Evolutionary conservation across 345 rosid species (phyloP).

Genomic region (Streptanthus diversifolius): DNA sequence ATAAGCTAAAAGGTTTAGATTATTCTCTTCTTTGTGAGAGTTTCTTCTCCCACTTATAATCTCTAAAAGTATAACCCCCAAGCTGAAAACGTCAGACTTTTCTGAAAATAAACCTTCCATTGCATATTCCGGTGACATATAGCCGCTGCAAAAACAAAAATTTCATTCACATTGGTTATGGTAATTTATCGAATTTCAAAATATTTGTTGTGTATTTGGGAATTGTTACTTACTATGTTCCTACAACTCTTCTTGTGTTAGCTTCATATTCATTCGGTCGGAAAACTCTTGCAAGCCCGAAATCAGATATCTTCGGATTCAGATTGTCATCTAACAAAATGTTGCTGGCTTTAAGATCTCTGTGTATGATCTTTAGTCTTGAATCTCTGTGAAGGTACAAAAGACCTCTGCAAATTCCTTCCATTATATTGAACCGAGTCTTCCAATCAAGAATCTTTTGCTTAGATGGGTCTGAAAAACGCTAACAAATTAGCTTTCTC

Average conservation of each 20-base stretch:
- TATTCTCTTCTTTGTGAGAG: slow-evolving; percentile 32
- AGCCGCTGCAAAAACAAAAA: slow-evolving; percentile 36
- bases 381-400: slow-evolving; percentile 51
- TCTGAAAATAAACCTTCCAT: slow-evolving; percentile 43
- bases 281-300: slow-evolving; percentile 47
- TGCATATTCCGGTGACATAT: slow-evolving; percentile 52
- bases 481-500: not conserved
- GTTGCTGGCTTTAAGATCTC: slow-evolving; percentile 50
- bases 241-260: slow-evolving; percentile 43
- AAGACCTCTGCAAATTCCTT: slow-evolving; percentile 49
- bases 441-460: slow-evolving; percentile 38
- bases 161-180: not conserved
- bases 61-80: slow-evolving; percentile 45
- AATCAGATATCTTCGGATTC: slow-evolving; percentile 50
- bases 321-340: slow-evolving; percentile 49
- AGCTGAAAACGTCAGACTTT: slow-evolving; percentile 46
- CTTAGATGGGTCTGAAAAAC: slow-evolving; percentile 30
- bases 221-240: slow-evolving; percentile 42
- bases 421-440: slow-evolving; percentile 39
- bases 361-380: slow-evolving; percentile 44
- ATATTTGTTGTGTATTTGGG: not conserved
- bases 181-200: not conserved
- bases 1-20: slow-evolving; percentile 32
- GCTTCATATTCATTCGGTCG: slow-evolving; percentile 39
- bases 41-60: slow-evolving; percentile 43